phyloP scores from a whole-genome alignment of 75 land plant species.

The Gnetum montanum region DNA sequence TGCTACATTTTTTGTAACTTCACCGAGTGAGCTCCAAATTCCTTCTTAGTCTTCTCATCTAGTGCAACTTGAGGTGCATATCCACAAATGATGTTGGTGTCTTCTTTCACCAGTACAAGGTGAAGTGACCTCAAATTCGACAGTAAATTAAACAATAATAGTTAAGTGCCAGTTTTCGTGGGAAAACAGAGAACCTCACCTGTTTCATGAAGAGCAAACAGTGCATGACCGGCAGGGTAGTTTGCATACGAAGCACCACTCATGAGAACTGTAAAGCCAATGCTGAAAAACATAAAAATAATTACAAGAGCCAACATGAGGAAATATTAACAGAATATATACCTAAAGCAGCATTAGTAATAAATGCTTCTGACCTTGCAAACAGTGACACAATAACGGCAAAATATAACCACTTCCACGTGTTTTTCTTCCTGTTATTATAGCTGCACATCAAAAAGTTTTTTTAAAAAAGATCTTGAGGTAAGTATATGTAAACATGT shows the following conservation, averaged over 20 bases:
- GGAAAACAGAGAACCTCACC: conserved; percentile 26
- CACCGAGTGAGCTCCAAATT: too few relatives aligned
- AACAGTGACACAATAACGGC: conserved; percentile 37
- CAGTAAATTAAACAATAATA: too few relatives aligned
- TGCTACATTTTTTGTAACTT: too few relatives aligned
- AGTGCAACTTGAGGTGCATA: too few relatives aligned
- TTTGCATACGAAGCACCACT: conserved; percentile 87
- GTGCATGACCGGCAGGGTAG: conserved; percentile 86
- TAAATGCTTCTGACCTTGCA: conserved; percentile 33
- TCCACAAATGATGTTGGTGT: too few relatives aligned
- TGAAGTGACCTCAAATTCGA: too few relatives aligned
- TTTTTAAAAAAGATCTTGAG: too few relatives aligned
- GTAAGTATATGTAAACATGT: too few relatives aligned
- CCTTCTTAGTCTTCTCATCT: too few relatives aligned
- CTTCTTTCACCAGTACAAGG: too few relatives aligned
- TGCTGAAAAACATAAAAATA: conserved; percentile 28
- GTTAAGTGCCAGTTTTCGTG: neutral
- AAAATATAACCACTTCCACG: conserved; percentile 45
- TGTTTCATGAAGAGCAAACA: conserved; percentile 49
- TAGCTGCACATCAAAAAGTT: too few relatives aligned
- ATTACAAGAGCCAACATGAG: neutral
- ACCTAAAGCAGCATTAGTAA: neutral
- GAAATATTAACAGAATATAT: neutral
- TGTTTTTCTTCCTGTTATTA: conserved; percentile 69
- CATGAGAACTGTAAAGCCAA: conserved; percentile 46